Conservation (phyloP, 768 basidiomycete species). For the Phanerochaete sordida region DNA sequence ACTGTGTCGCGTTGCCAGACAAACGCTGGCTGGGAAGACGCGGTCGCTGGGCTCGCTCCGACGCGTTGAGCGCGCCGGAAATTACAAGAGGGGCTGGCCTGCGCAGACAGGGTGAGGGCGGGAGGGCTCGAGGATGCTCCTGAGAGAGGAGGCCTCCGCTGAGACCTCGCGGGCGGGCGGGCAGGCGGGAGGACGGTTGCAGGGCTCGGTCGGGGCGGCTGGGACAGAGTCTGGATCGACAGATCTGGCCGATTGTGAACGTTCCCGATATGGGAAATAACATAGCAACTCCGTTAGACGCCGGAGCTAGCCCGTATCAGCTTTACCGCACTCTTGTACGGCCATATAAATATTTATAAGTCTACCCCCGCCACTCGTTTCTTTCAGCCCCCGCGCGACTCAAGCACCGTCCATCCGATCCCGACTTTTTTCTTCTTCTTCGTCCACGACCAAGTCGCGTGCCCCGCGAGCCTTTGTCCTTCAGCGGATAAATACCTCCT, state of each 20-base stretch:
- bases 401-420: background rate
- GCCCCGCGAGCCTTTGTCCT: background rate
- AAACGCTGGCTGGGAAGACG: too few relatives aligned
- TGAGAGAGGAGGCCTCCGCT: too few relatives aligned
- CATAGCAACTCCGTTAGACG: constrained; percentile 5
- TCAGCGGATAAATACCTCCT: constrained; percentile 4
- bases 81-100: too few relatives aligned
- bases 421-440: background rate
- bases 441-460: background rate
- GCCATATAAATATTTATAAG: constrained; percentile 1
- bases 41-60: too few relatives aligned
- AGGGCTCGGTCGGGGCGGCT: background rate
- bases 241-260: background rate
- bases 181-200: background rate
- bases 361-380: constrained; percentile 7
- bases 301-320: background rate
- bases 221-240: constrained; percentile 1
- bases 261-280: constrained; percentile 3
- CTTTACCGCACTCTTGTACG: constrained; percentile 2
- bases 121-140: background rate
- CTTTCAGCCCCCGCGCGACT: constrained; percentile 2
- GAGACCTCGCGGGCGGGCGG: background rate
- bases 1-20: too few relatives aligned
- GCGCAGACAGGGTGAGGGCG: background rate
- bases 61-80: too few relatives aligned